These are phyloP conservation scores for Cladosporium velox DNA, from an alignment of 2,329 filamentous ascomycete species.

Conservation along the genomic window DNA sequence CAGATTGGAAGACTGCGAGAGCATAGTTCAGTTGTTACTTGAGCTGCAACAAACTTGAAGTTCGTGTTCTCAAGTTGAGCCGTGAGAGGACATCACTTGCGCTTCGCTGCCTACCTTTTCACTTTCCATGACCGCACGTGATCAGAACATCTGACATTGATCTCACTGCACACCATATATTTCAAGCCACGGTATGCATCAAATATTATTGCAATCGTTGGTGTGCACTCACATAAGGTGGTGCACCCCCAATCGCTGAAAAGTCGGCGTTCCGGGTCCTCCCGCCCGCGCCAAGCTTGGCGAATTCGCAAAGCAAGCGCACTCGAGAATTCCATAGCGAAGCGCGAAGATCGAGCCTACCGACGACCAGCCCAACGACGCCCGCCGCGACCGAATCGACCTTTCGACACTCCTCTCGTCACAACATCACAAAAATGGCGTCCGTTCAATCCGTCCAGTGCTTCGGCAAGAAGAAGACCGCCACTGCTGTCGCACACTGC, in stretches of 20 bases:
- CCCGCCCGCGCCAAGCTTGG: not conserved
- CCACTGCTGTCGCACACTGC: slow-evolving; percentile 83
- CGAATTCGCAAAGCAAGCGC: not conserved
- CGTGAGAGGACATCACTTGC: not conserved
- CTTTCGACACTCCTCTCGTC: slow-evolving; percentile 9
- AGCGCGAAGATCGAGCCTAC: slow-evolving; percentile 4
- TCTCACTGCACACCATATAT: too few species aligned
- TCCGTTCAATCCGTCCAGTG: slow-evolving; percentile 71
- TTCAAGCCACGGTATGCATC: not conserved
- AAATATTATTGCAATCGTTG: not conserved
- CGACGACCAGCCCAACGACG: slow-evolving; percentile 21
- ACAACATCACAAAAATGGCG: slow-evolving; percentile 57
- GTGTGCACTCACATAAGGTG: not conserved
- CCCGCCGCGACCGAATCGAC: slow-evolving; percentile 18
- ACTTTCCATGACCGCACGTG: not conserved
- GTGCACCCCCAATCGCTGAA: not conserved
- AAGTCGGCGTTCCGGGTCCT: not conserved
- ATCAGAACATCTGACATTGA: not conserved
- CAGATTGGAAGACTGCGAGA: not conserved
- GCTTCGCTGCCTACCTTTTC: not conserved
- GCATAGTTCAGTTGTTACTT: not conserved
- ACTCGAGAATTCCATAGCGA: not conserved
- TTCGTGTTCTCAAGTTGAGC: not conserved
- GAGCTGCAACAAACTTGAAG: not conserved
- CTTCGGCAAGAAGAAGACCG: slow-evolving; percentile 85